Evolutionary conservation across 2,329 filamentous ascomycete species (phyloP).

Genomic region (Epichloe bromicola): DNA sequence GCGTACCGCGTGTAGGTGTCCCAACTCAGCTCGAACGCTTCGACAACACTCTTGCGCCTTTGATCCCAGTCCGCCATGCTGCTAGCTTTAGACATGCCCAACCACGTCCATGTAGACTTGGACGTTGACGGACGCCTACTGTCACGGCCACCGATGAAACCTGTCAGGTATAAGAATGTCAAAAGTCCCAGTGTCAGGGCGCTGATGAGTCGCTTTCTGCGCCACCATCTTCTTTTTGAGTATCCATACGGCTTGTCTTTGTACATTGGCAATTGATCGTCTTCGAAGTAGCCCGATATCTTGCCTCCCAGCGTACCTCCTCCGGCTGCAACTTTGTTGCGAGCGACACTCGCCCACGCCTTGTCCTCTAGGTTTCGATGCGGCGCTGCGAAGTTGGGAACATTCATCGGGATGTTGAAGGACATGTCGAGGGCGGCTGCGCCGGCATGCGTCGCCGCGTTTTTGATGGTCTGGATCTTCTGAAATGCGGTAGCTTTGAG

Average conservation of each 20-base stretch:
- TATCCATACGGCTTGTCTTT: constrained; percentile 94
- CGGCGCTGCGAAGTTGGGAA: constrained; percentile 54
- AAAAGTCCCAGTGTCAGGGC: constrained; percentile 41
- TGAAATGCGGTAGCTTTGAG: constrained; percentile 35
- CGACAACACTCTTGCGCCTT: constrained; percentile 68
- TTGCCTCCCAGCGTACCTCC: constrained; percentile 35
- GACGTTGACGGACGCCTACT: constrained; percentile 22
- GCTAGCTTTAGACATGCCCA: constrained; percentile 34
- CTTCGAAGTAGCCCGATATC: constrained; percentile 51
- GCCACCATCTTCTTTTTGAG: constrained; percentile 43
- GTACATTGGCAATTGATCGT: constrained; percentile 69
- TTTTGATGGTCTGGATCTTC: constrained; percentile 29
- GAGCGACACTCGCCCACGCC: constrained; percentile 43
- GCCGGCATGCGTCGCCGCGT: constrained; percentile 36
- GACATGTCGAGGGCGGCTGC: constrained; percentile 43
- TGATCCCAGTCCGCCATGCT: constrained; percentile 57
- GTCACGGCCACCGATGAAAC: constrained; percentile 35
- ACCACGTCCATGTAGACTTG: constrained; percentile 39
- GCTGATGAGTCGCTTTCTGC: constrained; percentile 50
- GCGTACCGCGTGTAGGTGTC: constrained; percentile 84
- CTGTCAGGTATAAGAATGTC: constrained; percentile 56
- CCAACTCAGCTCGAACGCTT: constrained; percentile 87
- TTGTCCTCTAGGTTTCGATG: constrained; percentile 53
- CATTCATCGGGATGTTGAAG: constrained; percentile 55
- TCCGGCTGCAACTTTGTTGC: constrained; percentile 19